Base-by-base conservation (phyloP, 805 yeast species). In the Crinitomyces ghanaensis region DNA sequence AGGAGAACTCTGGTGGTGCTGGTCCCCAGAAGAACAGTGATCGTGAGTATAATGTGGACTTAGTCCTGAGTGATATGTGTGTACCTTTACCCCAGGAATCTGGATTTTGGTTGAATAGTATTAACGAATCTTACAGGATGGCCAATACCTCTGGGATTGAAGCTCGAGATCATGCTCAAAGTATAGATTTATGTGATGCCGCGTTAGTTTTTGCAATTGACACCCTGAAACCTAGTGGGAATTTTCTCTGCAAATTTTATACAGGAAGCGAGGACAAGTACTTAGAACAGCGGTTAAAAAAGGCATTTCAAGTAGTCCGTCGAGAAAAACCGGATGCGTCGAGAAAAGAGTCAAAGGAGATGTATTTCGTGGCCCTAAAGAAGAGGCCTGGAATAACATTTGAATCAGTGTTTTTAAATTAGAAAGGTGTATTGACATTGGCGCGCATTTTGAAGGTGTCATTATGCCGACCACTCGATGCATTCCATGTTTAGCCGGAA, bases 111-210 rank as follows among this genome's bases (percentile, higher is more conserved):
- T 65, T 62, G 51, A 62, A 71, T 57, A 70, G 79, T 66, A 73
- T 82, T 76, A 77, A 77, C 74, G 70, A 69, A 35, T 74, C 94
- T 30, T 79, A 74, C 53, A 88, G 95, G 97, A 79, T 88, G 81
- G 81, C 84, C 30, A 88, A 88, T 51, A 83, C 96, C 3, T 65
- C 85, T 9, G 97, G 98, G 3, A 59, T 82, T 26, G 70, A 76
- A 6, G 74, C 79, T 26, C 71, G 72, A 42, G 98, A 88, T 54
- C 97, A 88, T 56, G 60, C 68, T 9, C 73, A 72, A 44, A 84
- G 95, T 40, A 78, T 91, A 42, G 86, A 86, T 50, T 60, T 88
- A 19, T 88, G 96, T 54, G 91, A 83, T 46, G 95, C 95, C 0
- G 95, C 94, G 0, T 54, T 91, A 33, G 65, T 82, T 5, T 66